Evolutionary conservation across 164 flowering plant genomes (phyloP), one percentile per base, ranked within the genome.

Genomic region (Protea cynaroides): DNA sequence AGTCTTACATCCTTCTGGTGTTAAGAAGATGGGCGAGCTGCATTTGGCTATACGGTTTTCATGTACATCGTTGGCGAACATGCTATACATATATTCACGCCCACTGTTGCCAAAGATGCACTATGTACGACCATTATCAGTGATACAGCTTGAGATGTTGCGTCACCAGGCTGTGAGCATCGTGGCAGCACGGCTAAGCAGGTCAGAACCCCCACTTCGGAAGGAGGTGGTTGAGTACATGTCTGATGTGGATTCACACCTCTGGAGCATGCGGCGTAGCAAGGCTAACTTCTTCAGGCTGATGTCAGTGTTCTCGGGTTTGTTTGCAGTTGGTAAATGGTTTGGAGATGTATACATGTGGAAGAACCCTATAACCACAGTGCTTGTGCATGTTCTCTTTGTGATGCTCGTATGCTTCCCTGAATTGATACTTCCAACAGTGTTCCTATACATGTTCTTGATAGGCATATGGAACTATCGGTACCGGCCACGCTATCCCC

Each of bases 261-360:
- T 92, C 11, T 92, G 98, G 98, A 90, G 96, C 76, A 85, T 87
- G 96, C 75, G 96, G 0, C 67, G 88, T n/a, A 90, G 96, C 81
- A 92, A 88, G 72, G 98, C 96, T 3, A 92, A 90, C 61, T 92
- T 88, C 73, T 86, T 85, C 72, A 72, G 98, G 1, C 77, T 92
- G 36, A 82, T 92, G 90, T 63, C 86, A 0, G 85, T 92, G 46
- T 88, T 92, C 69, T 82, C 96, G 0, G 96, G 96, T n/a, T 21
- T 86, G 14, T 80, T 90, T 69, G 84, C 96, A 2, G 79, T 75
- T 24, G 84, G 83, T 25, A 92, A 80, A 64, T 92, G 98, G 96
- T 82, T 82, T 40, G 84, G 81, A 2, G 96, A 90, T 44, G 81
- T 92, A 22, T 88, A 93, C 73, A 72, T 82, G 80, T 92, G 98